phyloP scores from a whole-genome alignment of 2,329 filamentous ascomycete species.

The Metarhizium anisopliae region DNA sequence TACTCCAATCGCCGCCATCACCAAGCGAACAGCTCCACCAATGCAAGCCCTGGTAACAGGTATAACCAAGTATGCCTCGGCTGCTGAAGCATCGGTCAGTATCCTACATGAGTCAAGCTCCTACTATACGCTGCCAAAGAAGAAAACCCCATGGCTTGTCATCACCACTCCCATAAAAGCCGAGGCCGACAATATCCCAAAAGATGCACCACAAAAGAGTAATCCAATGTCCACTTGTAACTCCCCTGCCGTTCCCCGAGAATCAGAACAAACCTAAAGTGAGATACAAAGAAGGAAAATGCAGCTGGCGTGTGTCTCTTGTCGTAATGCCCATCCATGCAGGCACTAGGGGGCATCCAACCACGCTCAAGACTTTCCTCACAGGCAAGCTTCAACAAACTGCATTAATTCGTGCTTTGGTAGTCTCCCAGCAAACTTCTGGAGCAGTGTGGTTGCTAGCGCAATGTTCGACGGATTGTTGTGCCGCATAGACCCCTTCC shows the following conservation, averaged over 20 bases:
- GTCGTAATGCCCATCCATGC: background rate
- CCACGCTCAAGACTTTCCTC: background rate
- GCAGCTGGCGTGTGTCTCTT: background rate
- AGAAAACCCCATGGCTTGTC: background rate
- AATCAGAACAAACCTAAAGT: background rate
- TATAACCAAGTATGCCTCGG: background rate
- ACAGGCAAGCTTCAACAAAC: conserved; percentile 17
- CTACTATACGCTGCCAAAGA: background rate
- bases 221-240: background rate
- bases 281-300: background rate
- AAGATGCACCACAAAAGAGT: background rate
- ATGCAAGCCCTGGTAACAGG: background rate
- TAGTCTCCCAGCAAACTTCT: conserved; percentile 16
- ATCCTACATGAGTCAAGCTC: background rate
- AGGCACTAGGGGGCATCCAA: background rate
- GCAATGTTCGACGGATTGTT: conserved; percentile 16
- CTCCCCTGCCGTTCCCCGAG: background rate
- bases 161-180: background rate
- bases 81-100: background rate
- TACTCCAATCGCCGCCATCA: background rate
- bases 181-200: background rate
- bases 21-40: background rate
- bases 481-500: conserved; percentile 9
- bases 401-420: conserved; percentile 16
- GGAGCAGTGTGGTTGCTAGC: conserved; percentile 15